These are phyloP conservation scores for Circinella minor DNA, from an alignment of 371 early-diverging fungal genomes.

Conservation along the genomic window DNA sequence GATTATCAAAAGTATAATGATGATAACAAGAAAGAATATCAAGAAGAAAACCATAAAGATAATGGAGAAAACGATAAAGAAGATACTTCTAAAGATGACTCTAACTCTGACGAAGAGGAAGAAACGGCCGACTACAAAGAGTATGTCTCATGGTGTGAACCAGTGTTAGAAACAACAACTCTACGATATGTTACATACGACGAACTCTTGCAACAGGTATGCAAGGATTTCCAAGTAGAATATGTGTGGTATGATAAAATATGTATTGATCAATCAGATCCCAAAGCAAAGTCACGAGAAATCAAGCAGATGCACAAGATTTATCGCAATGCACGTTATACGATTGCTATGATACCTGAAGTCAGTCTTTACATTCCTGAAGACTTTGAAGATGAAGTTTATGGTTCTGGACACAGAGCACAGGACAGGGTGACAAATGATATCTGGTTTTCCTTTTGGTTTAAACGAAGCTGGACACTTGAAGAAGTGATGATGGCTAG, in stretches of 20 bases:
- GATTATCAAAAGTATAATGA: too few relatives aligned
- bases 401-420: not conserved
- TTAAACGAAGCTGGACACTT: not conserved
- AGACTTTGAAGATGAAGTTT: not conserved
- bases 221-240: not conserved
- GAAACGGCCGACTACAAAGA: too few relatives aligned
- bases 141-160: too few relatives aligned
- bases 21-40: too few relatives aligned
- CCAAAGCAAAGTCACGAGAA: not conserved
- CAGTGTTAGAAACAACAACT: too few relatives aligned
- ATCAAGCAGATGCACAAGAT: not conserved
- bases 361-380: not conserved
- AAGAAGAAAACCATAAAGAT: too few relatives aligned
- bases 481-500: not conserved
- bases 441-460: not conserved
- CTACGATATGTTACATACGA: too few relatives aligned
- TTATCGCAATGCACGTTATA: not conserved
- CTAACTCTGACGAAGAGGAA: too few relatives aligned
- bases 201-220: not conserved
- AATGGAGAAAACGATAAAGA: too few relatives aligned
- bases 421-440: not conserved
- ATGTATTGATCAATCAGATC: not conserved
- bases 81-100: too few relatives aligned
- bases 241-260: not conserved
- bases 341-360: not conserved